Evolutionary conservation across 441 rosid species (phyloP).

Genomic region (Eutrema salsugineum): DNA sequence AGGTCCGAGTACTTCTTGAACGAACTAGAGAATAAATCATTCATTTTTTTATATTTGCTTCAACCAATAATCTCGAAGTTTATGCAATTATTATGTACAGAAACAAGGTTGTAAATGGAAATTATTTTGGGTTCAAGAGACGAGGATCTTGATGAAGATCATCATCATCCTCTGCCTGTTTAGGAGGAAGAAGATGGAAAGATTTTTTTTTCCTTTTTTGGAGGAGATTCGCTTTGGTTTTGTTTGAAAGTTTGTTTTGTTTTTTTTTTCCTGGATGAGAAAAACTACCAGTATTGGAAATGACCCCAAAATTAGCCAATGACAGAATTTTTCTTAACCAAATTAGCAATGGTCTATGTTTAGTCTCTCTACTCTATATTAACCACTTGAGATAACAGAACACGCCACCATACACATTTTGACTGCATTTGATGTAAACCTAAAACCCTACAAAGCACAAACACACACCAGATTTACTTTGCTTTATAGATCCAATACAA

Average conservation of each 20-base stretch:
- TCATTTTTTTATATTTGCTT: constrained; percentile 43
- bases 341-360: not conserved
- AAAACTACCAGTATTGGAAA: not conserved
- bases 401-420: not conserved
- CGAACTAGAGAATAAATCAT: constrained; percentile 71
- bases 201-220: not conserved
- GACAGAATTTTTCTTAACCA: not conserved
- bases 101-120: not conserved
- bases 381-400: not conserved
- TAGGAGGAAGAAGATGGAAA: constrained; percentile 32
- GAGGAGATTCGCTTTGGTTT: not conserved
- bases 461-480: not conserved
- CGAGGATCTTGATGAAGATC: not conserved
- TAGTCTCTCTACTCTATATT: not conserved
- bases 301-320: constrained; percentile 3
- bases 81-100: not conserved
- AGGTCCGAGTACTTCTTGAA: constrained; percentile 71
- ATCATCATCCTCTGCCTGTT: constrained; percentile 23
- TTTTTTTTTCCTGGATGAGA: not conserved
- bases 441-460: not conserved
- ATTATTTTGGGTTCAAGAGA: not conserved
- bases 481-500: too few species aligned
- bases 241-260: not conserved
- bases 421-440: not conserved
- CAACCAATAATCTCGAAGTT: not conserved